Percentiles rank a stretch among this genome's conserved stretches.
These are phyloP conservation scores for Alisma plantagoaquatica DNA, from an alignment of 106 monocot genomes.

Conservation along the genomic window DNA sequence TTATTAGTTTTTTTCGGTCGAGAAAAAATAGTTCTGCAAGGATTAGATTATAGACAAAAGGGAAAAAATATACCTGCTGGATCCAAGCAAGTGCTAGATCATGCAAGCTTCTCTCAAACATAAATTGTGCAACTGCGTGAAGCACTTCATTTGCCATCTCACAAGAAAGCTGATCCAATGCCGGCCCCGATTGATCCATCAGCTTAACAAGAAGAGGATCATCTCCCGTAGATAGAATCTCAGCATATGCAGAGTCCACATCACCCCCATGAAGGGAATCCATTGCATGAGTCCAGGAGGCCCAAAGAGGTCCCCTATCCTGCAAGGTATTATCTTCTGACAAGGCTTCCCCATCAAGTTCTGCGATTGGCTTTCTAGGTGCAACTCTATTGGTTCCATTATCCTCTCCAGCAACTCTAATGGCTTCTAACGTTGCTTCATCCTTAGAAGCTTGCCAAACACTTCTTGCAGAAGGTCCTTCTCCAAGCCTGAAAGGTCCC, in stretches of 20 bases:
- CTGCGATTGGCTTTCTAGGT: conserved; percentile 28
- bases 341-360: conserved; percentile 52
- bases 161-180: conserved; percentile 64
- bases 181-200: conserved; percentile 92
- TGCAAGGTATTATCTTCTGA: conserved; percentile 38
- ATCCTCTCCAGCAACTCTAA: conserved; percentile 88
- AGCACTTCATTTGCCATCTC: conserved; percentile 59
- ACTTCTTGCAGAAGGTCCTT: conserved; percentile 98
- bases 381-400: conserved; percentile 39
- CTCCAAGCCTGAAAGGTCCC: conserved; percentile 83
- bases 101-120: conserved; percentile 63
- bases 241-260: conserved; percentile 77
- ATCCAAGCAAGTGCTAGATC: conserved; percentile 71
- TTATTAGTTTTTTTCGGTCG: no score
- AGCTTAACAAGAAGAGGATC: conserved; percentile 69
- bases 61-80: conserved; percentile 97
- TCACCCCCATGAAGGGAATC: conserved; percentile 87
- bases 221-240: conserved; percentile 66
- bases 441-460: conserved; percentile 99
- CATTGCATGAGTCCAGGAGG: conserved; percentile 77
- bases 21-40: no score
- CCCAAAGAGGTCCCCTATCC: conserved; percentile 56
- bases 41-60: no score
- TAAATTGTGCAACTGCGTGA: conserved; percentile 59
- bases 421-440: conserved; percentile 97